phyloP scores from a whole-genome alignment of 805 yeast species.

The Jamesozyma jinghongensis region DNA sequence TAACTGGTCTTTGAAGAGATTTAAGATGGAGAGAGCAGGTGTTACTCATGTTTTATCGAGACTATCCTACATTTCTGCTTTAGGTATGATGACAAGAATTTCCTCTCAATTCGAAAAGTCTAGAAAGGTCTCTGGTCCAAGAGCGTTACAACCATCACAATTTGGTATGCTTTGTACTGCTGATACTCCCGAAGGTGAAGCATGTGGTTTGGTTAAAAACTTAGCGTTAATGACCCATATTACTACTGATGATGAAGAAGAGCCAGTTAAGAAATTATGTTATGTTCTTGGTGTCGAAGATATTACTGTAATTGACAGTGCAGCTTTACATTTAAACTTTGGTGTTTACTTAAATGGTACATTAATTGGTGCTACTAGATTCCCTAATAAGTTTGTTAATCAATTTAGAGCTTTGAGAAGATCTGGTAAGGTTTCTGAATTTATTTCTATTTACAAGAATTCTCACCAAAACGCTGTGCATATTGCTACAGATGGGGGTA shows the following conservation, averaged over 20 bases:
- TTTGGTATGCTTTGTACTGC: slow-evolving; percentile 98
- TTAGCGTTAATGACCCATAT: slow-evolving; percentile 97
- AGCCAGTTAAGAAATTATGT: slow-evolving; percentile 71
- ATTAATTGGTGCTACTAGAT: slow-evolving; percentile 78
- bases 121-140: slow-evolving; percentile 95
- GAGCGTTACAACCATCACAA: slow-evolving; percentile 98
- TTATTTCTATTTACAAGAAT: slow-evolving; percentile 84
- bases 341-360: slow-evolving; percentile 94
- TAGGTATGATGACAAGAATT: slow-evolving; percentile 99
- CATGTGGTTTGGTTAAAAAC: slow-evolving; percentile 96
- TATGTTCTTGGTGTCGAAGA: slow-evolving; percentile 84
- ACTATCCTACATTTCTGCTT: slow-evolving; percentile 83
- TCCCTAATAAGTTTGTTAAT: slow-evolving; percentile 72
- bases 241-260: slow-evolving; percentile 96
- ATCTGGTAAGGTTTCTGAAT: slow-evolving; percentile 76
- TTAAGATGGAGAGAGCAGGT: slow-evolving; percentile 99
- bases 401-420: slow-evolving; percentile 77
- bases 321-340: slow-evolving; percentile 69
- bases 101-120: slow-evolving; percentile 98
- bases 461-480: slow-evolving; percentile 88
- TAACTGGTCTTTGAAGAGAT: slow-evolving; percentile 96
- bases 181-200: slow-evolving; percentile 99
- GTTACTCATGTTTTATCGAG: slow-evolving; percentile 94
- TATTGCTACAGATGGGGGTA: slow-evolving; percentile 97
- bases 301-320: slow-evolving; percentile 69